Base-by-base conservation (phyloP, 192 early-diverging fungal genomes). In the Backusella tarrabulga region DNA sequence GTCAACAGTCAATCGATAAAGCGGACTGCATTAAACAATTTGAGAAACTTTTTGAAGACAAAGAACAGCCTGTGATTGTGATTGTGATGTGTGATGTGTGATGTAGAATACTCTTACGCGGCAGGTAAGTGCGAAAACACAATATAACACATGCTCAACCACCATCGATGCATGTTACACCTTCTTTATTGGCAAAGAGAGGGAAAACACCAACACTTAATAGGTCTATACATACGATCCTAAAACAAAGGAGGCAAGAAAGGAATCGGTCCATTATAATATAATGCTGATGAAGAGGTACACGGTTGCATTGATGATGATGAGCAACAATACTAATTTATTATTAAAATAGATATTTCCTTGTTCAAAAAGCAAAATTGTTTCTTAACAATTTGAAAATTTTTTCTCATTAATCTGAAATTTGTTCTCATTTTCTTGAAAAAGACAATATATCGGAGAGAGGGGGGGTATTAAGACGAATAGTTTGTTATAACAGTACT, bases 281-380 rank as follows among this genome's bases (percentile, higher is more conserved):
- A 81, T 77, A 67, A 82, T 88, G 36, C 68, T 94, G 50, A 90
- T 86, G 80, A 85, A 87, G 38, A 84, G 92, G 66, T 87, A 87
- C 15, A 68, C 36, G 32, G 32, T 0, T 32, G 32, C 32, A 67
- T 67, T 14, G 63, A 35, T 44, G 32, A 32, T 29, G n/a, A n/a
- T n/a, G 15, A 34, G 19, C 12, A 41, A 19, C 82, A 36, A 70
- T 52, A 29, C 19, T 38, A 68, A 14, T 32, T 32, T 32, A 32
- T 82, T 0, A 14, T 14, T 42, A 42, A 67, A 14, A 67, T 41
- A 85, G 93, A 60, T 97, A 92, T 83, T 90, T 91, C 66, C 89
- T 94, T 86, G 90, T 99, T 34, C 96, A 98, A 83, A 93, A 93
- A 71, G 97, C 96, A 17, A 92, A 91, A n/a, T n/a, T n/a, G n/a